Conservation (phyloP, 129 eudicot species). For the Flaveria sonorensis region DNA sequence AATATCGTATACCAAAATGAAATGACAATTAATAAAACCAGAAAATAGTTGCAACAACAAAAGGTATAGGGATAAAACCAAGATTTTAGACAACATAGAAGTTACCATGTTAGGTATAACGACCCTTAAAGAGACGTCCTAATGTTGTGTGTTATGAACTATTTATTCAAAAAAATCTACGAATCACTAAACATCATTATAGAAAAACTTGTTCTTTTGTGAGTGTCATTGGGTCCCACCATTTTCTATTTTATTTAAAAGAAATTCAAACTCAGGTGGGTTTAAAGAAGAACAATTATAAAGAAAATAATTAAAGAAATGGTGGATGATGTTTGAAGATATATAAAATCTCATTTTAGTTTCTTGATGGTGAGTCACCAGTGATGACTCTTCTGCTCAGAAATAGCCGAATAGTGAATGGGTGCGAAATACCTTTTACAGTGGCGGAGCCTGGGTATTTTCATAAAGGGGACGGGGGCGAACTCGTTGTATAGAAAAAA, state of each 20-base stretch:
- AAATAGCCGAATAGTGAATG: neutral
- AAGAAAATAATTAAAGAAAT: neutral
- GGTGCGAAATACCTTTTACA: neutral
- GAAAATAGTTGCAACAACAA: no score
- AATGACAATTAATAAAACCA: no score
- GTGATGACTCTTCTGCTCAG: slow-evolving; percentile 9
- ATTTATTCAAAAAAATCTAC: no score
- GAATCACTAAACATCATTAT: neutral
- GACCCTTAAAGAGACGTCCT: no score
- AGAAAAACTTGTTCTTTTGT: neutral
- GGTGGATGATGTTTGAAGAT: slow-evolving; percentile 2
- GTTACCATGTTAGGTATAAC: no score
- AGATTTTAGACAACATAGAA: no score
- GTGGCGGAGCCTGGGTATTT: no score
- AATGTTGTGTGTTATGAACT: no score
- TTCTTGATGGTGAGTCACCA: neutral
- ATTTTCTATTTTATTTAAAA: neutral
- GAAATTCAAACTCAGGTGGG: slow-evolving; percentile 16
- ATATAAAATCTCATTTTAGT: neutral
- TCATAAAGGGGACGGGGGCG: no score
- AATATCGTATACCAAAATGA: no score
- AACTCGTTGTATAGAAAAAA: no score
- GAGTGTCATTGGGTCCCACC: neutral
- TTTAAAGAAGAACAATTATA: slow-evolving; percentile 10
- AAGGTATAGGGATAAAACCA: no score